Evolutionary conservation across 192 early-diverging fungal genomes (phyloP), one percentile per base, ranked within the genome.

Genomic region (Pilaira anomala): DNA sequence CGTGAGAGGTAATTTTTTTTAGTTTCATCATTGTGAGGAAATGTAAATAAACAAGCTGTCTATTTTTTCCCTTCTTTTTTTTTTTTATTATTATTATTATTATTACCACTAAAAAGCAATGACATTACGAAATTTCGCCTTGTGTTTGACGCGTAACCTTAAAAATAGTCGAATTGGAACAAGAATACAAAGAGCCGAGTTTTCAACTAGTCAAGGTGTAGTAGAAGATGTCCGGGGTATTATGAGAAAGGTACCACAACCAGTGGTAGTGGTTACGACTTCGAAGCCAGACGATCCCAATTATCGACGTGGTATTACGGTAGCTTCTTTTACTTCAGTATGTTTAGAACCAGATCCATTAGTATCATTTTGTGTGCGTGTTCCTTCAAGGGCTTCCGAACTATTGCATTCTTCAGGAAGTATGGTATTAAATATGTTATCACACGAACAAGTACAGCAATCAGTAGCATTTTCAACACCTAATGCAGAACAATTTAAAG

Each of bases 261-360:
- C 78, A 67, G 81, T 83, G 21, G 81, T 80, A 2, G 77, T 85
- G 5, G 81, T 86, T 1, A 81, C 83, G 0, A 82, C 81, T 0
- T 60, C 68, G 18, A 50, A 61, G 2, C 71, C 68, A 2, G 40
- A 54, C 2, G 66, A 82, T 49, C 66, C 74, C 28, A 42, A 54
- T 4, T 54, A 73, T 21, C 70, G 71, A 26, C 77, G 81, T 19
- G 87, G 87, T 8, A 87, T 83, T 50, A 89, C 87, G 8, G 81
- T 85, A 28, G 80, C 79, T 9, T 87, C 85, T 4, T 87, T 89
- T 51, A 84, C 83, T 0, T 87, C 87, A 1, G 79, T 89, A 24
- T 81, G 83, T 5, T 66, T 89, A 3, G 60, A 76, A 22, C 87
- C 87, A 8, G 60, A 72, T 6, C 83, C 87, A 7, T 67, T 85